A percentile compares a stretch with the other conserved stretches of the same genome.
These are phyloP conservation scores for Flammula alnicola DNA, from an alignment of 1,284 basidiomycete genomes.

Conservation along the genomic window DNA sequence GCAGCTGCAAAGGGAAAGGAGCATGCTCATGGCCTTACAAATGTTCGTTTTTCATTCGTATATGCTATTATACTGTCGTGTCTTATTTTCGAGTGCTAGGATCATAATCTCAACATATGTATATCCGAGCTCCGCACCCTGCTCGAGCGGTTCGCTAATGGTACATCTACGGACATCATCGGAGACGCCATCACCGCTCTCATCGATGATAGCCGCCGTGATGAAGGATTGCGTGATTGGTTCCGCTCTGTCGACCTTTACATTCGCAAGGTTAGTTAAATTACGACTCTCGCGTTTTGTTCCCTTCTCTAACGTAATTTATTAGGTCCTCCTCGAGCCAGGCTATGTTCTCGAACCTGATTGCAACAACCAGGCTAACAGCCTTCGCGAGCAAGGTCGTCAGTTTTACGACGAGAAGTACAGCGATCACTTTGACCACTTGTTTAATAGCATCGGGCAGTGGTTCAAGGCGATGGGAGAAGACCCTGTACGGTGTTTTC, in stretches of 20 bases:
- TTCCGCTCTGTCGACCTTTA: slow-evolving; percentile 72
- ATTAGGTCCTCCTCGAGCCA: slow-evolving; percentile 80
- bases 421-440: slow-evolving; percentile 78
- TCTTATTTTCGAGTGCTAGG: slow-evolving; percentile 35
- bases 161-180: slow-evolving; percentile 67
- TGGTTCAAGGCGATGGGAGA: slow-evolving; percentile 88
- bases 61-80: neutral
- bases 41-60: slow-evolving; percentile 25
- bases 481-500: slow-evolving; percentile 58
- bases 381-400: slow-evolving; percentile 71
- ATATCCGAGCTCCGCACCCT: slow-evolving; percentile 75
- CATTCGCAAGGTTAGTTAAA: slow-evolving; percentile 59
- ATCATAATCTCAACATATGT: slow-evolving; percentile 63
- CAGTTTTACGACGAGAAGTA: slow-evolving; percentile 88
- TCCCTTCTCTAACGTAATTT: too few species aligned
- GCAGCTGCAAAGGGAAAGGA: slow-evolving; percentile 50
- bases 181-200: slow-evolving; percentile 77
- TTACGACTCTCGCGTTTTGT: neutral
- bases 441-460: slow-evolving; percentile 71
- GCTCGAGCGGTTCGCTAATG: slow-evolving; percentile 92
- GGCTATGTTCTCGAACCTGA: slow-evolving; percentile 88
- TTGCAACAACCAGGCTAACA: slow-evolving; percentile 64
- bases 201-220: slow-evolving; percentile 77
- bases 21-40: slow-evolving; percentile 26
- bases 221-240: slow-evolving; percentile 81